A percentile compares a stretch with the other conserved stretches of the same genome.
These are phyloP conservation scores for Vachellia pachyceras DNA, from an alignment of 306 rosid species.

Conservation along the genomic window DNA sequence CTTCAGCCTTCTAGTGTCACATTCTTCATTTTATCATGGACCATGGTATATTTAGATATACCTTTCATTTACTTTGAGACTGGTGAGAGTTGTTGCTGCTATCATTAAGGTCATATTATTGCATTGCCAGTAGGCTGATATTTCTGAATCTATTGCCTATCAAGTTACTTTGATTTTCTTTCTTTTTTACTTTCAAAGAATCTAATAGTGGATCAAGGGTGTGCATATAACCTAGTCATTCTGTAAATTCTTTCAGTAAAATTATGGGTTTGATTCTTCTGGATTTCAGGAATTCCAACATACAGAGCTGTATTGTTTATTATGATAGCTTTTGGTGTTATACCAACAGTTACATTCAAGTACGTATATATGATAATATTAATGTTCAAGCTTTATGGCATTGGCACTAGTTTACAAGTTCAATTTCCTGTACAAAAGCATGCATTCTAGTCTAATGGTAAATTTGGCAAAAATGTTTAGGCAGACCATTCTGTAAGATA, in stretches of 20 bases:
- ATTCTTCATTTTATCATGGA: too few relatives aligned
- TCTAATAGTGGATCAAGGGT: conserved; percentile 20
- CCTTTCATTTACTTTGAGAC: neutral
- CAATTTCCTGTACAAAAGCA: conserved; percentile 7
- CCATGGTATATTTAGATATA: too few relatives aligned
- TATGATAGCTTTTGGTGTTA: conserved; percentile 81
- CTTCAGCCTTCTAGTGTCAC: too few relatives aligned
- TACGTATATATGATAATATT: conserved; percentile 48
- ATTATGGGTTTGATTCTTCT: conserved; percentile 34
- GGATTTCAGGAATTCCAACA: conserved; percentile 65
- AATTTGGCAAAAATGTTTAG: neutral
- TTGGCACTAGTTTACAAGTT: conserved; percentile 1
- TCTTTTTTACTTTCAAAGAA: conserved; percentile 17
- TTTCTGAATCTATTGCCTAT: neutral
- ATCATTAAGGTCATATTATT: conserved; percentile 1
- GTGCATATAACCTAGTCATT: conserved; percentile 11
- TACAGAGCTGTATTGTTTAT: conserved; percentile 52
- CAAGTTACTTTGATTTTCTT: neutral
- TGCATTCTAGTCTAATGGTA: conserved; percentile 1
- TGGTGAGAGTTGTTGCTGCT: neutral
- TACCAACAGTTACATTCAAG: conserved; percentile 84
- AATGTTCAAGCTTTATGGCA: conserved; percentile 19
- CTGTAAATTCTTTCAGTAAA: conserved; percentile 17
- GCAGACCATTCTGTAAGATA: conserved; percentile 15
- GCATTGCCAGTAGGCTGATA: conserved; percentile 13